A percentile compares a stretch with the other conserved stretches of the same genome.
These are phyloP conservation scores for Kodamaea kaohsiungensis DNA, from an alignment of 805 yeast genomes.

Conservation along the genomic window DNA sequence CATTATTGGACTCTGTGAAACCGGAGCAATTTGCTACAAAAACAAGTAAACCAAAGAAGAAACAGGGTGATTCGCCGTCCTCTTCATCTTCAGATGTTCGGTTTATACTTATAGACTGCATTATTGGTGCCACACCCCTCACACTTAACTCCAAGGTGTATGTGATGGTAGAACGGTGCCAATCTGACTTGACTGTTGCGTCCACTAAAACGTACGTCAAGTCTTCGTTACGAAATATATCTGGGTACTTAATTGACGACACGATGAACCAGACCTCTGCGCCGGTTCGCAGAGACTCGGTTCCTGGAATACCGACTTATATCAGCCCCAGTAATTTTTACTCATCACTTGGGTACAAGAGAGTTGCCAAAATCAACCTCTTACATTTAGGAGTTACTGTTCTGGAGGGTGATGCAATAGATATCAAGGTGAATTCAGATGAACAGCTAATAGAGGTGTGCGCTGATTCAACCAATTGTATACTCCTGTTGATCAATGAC, in stretches of 20 bases:
- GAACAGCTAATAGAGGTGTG: constrained; percentile 57
- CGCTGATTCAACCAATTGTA: constrained; percentile 81
- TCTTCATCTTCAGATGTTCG: constrained; percentile 26
- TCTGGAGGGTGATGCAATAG: constrained; percentile 32
- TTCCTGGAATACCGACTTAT: constrained; percentile 8
- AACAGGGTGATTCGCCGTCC: neutral
- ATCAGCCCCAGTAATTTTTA: constrained; percentile 40
- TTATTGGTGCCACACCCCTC: constrained; percentile 65
- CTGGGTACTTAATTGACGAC: constrained; percentile 68
- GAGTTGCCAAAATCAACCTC: constrained; percentile 49
- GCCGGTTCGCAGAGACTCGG: constrained; percentile 1
- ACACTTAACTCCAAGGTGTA: constrained; percentile 55
- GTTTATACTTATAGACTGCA: constrained; percentile 50
- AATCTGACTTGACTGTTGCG: constrained; percentile 45
- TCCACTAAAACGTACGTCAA: constrained; percentile 35
- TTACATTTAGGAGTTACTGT: constrained; percentile 36
- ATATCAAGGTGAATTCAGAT: constrained; percentile 51
- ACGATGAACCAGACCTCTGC: constrained; percentile 12
- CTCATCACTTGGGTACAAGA: constrained; percentile 50
- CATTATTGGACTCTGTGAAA: neutral
- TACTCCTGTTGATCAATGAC: constrained; percentile 67
- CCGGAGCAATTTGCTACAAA: neutral
- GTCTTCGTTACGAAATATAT: constrained; percentile 50
- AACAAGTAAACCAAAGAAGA: neutral
- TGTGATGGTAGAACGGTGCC: constrained; percentile 55